Percentiles rank a stretch among this genome's conserved stretches.
These are phyloP conservation scores for Sporothrix pallida DNA, from an alignment of 2,329 filamentous ascomycete genomes.

Conservation along the genomic window DNA sequence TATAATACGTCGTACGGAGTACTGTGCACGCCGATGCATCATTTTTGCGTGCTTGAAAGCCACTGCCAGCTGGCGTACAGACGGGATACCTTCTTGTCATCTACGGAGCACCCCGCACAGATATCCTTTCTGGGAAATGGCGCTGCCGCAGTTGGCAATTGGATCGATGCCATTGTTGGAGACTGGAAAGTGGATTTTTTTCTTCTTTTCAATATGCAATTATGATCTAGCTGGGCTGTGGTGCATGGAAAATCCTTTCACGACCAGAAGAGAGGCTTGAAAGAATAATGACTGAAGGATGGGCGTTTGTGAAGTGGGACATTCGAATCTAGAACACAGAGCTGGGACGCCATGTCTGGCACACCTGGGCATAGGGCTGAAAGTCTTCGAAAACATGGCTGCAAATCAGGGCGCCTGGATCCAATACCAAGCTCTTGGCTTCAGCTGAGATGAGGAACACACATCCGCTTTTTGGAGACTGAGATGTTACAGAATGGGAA, in stretches of 20 bases:
- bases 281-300: not conserved
- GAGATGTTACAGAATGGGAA: not conserved
- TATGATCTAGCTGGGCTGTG: no score
- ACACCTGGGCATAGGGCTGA: conserved; percentile 5
- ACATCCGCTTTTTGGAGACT: not conserved
- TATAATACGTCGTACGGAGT: no score
- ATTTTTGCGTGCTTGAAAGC: no score
- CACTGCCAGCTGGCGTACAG: no score
- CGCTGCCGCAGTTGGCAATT: no score
- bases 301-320: not conserved
- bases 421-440: conserved; percentile 13
- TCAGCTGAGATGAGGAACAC: not conserved
- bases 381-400: not conserved
- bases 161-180: not conserved
- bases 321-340: not conserved
- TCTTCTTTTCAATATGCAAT: no score
- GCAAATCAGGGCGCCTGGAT: not conserved
- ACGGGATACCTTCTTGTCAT: no score
- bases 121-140: no score
- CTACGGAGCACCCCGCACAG: no score
- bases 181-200: no score
- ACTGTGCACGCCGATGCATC: no score
- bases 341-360: not conserved
- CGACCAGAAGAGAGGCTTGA: not conserved
- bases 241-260: not conserved